Base-by-base conservation (phyloP, 2,329 filamentous ascomycete genomes). In the Ophiocordyceps camponoti-rufipedis region DNA sequence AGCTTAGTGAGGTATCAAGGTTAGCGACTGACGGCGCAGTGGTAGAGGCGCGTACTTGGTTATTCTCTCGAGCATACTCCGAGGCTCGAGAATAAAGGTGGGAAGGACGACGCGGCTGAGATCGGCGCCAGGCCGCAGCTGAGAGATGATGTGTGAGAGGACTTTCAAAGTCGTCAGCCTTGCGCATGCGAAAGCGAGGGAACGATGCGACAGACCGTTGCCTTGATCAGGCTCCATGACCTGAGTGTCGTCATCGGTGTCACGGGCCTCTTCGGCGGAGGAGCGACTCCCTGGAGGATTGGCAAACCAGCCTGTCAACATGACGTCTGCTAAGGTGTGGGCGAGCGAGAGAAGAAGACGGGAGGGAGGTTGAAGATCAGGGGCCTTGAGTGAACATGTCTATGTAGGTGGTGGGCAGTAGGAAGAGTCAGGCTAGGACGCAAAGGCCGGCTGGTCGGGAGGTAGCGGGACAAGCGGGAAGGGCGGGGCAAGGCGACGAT, bases 51-150 rank as follows among this genome's bases (percentile, higher is more conserved):
- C 78, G 53, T 69, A 94, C 88, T 98, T 98, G 57, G 91, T 98
- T 61, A 98, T 98, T 55, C 91, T 79, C 67, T 98, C 91, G 55
- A 98, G 70, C 91, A 98, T 98, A 55, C 88, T 95, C 58, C 88
- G 80, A 23, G 91, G 91, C 64, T 98, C 91, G 54, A 98, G 78
- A 57, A 98, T 98, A 62, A 98, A 98, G 43, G 91, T 98, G 39
- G 91, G 91, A 47, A 98, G 71, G 33, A 91, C 89, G 50, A 98
- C 88, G 55, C 89, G 78, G 64, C 87, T 94, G 54, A 98, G 71
- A 62, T 98, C 91, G 56, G 91, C 91, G 52, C 91, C 91, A 12
- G 91, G 91, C 50, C 91, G 83, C 50, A 98, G 73, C 67, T 98
- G 91, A 45, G 88, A 94, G 59, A 98, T 96, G 65, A 98, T 94